A percentile compares a stretch with the other conserved stretches of the same genome.
These are phyloP conservation scores for Lathyrus aphaca DNA, from an alignment of 306 rosid genomes.

Conservation along the genomic window DNA sequence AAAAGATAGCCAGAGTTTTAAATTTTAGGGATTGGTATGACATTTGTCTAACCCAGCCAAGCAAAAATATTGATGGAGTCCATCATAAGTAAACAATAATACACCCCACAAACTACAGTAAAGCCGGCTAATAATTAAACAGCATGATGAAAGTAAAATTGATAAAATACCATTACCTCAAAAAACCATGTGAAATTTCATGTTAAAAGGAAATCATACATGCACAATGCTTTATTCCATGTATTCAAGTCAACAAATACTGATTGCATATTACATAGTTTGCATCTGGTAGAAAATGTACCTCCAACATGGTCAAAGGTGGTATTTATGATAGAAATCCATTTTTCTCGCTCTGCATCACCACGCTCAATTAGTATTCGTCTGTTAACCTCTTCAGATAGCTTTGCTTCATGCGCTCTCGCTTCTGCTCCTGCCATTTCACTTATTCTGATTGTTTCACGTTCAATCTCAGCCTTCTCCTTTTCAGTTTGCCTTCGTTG, in stretches of 20 bases:
- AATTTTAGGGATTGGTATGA: background rate
- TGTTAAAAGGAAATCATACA: background rate
- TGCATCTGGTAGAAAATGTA: slow-evolving; percentile 36
- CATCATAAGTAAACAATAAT: slow-evolving; percentile 10
- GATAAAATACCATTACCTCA: background rate
- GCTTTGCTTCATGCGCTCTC: slow-evolving; percentile 89
- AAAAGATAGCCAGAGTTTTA: slow-evolving; percentile 35
- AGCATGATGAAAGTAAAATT: background rate
- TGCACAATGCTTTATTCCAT: background rate
- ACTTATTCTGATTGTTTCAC: slow-evolving; percentile 80
- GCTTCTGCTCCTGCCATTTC: slow-evolving; percentile 95
- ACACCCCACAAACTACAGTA: slow-evolving; percentile 18
- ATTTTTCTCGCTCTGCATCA: slow-evolving; percentile 94
- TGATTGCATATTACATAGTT: slow-evolving; percentile 2
- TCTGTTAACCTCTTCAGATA: slow-evolving; percentile 87
- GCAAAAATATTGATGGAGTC: slow-evolving; percentile 8
- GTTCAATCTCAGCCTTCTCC: slow-evolving; percentile 88
- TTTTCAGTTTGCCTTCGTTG: slow-evolving; percentile 86
- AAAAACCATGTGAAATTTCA: background rate
- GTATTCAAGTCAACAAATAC: slow-evolving; percentile 6
- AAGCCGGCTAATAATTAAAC: background rate
- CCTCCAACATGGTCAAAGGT: slow-evolving; percentile 99
- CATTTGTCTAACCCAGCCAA: slow-evolving; percentile 1
- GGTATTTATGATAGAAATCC: slow-evolving; percentile 94
- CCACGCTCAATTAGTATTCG: slow-evolving; percentile 76